These are phyloP conservation scores for Microstroma glucosiphilum DNA, from an alignment of 1,284 basidiomycete genomes.

Conservation along the genomic window DNA sequence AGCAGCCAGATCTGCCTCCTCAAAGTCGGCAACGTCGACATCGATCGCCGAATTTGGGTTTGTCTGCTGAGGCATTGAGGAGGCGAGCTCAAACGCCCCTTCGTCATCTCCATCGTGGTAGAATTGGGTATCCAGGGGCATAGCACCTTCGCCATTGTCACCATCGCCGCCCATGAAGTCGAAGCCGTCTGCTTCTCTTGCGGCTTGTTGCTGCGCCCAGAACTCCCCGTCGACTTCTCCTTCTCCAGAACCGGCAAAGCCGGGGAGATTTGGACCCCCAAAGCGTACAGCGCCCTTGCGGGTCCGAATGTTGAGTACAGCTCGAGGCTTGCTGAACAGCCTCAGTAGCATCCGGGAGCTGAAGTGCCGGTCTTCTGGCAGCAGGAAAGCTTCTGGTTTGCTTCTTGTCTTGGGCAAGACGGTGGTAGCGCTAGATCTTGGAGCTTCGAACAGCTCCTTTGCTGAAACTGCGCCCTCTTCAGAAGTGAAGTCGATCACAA, in stretches of 20 bases:
- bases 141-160: constrained; percentile 7
- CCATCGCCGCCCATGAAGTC: constrained; percentile 18
- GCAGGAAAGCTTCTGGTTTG: constrained; percentile 56
- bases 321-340: constrained; percentile 75
- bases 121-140: constrained; percentile 89
- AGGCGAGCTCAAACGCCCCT: constrained; percentile 17
- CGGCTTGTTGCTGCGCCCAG: constrained; percentile 83
- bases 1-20: constrained; percentile 77
- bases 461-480: constrained; percentile 60
- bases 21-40: constrained; percentile 55
- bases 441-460: constrained; percentile 68
- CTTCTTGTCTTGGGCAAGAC: constrained; percentile 53
- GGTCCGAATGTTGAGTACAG: constrained; percentile 35
- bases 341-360: constrained; percentile 79
- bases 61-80: neutral
- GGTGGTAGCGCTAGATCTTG: constrained; percentile 47
- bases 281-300: constrained; percentile 64
- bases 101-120: constrained; percentile 89
- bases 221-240: constrained; percentile 87
- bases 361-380: constrained; percentile 98
- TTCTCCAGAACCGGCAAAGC: constrained; percentile 15
- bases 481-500: constrained; percentile 77
- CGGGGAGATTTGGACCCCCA: neutral
- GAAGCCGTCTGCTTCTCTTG: constrained; percentile 10
- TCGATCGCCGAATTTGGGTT: constrained; percentile 25